These are phyloP conservation scores for Plantago major DNA, from an alignment of 257 asterid genomes.

Conservation along the genomic window DNA sequence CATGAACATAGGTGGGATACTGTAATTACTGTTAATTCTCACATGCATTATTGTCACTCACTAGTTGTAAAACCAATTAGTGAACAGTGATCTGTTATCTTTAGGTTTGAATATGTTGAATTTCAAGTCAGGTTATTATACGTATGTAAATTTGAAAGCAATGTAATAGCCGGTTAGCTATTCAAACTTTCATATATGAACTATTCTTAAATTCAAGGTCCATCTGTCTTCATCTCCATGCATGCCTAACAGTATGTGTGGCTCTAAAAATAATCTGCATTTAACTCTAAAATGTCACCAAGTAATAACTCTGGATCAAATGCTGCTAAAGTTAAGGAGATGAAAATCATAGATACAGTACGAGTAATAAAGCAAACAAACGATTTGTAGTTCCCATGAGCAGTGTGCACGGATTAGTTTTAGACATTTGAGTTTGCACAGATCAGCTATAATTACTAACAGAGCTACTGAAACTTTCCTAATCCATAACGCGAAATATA, in stretches of 20 bases:
- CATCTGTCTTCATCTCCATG: slow-evolving; percentile 1
- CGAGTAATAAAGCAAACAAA: slow-evolving; percentile 1
- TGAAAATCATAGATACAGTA: background rate
- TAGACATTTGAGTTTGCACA: background rate
- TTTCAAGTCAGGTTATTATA: slow-evolving; percentile 16
- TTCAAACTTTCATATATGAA: slow-evolving; percentile 2
- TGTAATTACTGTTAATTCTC: slow-evolving; percentile 18
- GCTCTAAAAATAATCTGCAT: background rate
- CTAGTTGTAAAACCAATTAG: slow-evolving; percentile 8
- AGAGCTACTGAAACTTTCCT: background rate
- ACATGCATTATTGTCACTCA: slow-evolving; percentile 8
- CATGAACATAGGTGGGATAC: slow-evolving; percentile 8
- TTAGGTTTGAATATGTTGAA: slow-evolving; percentile 7
- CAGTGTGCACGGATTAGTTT: background rate
- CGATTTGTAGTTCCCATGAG: background rate
- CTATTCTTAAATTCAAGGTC: background rate
- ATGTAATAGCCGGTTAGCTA: slow-evolving; percentile 4
- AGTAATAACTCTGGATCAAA: background rate
- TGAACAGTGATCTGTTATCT: slow-evolving; percentile 1
- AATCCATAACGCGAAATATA: background rate
- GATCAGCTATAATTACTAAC: background rate
- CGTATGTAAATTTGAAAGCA: slow-evolving; percentile 16
- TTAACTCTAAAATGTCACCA: background rate
- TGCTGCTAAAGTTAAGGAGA: background rate
- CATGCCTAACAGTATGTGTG: slow-evolving; percentile 8